phyloP scores from a whole-genome alignment of 768 basidiomycete species.

The Pilatotrama ljubarskyi region DNA sequence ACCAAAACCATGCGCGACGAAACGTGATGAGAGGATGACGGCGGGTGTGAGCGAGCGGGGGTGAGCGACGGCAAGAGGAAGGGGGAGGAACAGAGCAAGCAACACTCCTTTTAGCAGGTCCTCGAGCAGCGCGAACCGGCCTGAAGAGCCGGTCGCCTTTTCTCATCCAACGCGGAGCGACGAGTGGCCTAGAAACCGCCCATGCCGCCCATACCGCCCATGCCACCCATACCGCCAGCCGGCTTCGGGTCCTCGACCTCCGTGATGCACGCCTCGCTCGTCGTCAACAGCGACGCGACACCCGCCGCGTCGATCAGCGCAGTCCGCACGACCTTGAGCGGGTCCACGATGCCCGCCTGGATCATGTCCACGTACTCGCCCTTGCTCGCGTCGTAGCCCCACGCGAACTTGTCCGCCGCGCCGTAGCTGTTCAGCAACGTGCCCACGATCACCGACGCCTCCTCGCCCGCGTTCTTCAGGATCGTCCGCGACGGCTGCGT shows the following conservation, averaged over 20 bases:
- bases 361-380: conserved; percentile 97
- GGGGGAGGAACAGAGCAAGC: not conserved
- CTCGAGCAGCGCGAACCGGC: no score
- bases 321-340: conserved; percentile 92
- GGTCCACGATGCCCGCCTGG: conserved; percentile 91
- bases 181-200: conserved; percentile 20
- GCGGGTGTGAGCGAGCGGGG: no score
- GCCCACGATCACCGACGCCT: conserved; percentile 90
- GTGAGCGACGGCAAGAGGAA: not conserved
- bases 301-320: conserved; percentile 90
- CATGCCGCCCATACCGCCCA: conserved; percentile 50
- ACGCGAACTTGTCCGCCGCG: conserved; percentile 71
- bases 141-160: no score
- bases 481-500: conserved; percentile 85
- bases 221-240: conserved; percentile 56
- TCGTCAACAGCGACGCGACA: conserved; percentile 92
- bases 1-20: not conserved
- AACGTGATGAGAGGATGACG: not conserved
- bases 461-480: conserved; percentile 92
- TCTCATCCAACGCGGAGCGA: not conserved
- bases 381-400: conserved; percentile 90
- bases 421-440: conserved; percentile 73
- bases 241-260: conserved; percentile 84
- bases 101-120: no score
- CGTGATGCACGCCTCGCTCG: conserved; percentile 89